phyloP scores from a whole-genome alignment of 306 rosid species.

The Cucumis cinereus region DNA sequence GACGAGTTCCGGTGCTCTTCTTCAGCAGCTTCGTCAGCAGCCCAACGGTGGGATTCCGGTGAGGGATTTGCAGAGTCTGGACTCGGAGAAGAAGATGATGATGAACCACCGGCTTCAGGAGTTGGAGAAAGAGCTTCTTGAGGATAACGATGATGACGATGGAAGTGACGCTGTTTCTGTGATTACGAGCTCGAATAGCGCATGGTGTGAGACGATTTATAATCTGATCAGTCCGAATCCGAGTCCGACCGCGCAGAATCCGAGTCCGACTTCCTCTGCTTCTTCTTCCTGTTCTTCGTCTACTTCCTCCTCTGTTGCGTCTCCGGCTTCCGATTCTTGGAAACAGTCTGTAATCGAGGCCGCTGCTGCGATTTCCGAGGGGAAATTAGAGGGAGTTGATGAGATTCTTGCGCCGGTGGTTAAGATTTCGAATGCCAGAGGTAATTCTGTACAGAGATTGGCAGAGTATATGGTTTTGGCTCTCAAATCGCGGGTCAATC shows the following conservation, averaged over 20 bases:
- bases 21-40: conserved; percentile 41
- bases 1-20: background rate
- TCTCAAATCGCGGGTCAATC: conserved; percentile 41
- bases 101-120: conserved; percentile 51
- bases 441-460: conserved; percentile 37
- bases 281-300: conserved; percentile 43
- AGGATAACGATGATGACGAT: conserved; percentile 52
- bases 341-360: conserved; percentile 62
- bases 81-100: conserved; percentile 35
- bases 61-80: conserved; percentile 16
- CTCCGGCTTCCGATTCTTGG: conserved; percentile 33
- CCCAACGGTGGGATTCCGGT: conserved; percentile 11
- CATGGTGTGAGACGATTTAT: conserved; percentile 76
- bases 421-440: conserved; percentile 11
- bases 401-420: conserved; percentile 58
- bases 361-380: conserved; percentile 67
- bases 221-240: conserved; percentile 31
- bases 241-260: conserved; percentile 9
- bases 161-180: conserved; percentile 52
- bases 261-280: conserved; percentile 44
- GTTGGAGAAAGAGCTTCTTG: conserved; percentile 71
- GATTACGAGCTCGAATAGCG: conserved; percentile 37
- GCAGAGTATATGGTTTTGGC: conserved; percentile 43
- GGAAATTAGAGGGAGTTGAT: conserved; percentile 31
- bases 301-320: conserved; percentile 41